Conservation (phyloP, 345 rosid genomes). For the Populus alba region DNA sequence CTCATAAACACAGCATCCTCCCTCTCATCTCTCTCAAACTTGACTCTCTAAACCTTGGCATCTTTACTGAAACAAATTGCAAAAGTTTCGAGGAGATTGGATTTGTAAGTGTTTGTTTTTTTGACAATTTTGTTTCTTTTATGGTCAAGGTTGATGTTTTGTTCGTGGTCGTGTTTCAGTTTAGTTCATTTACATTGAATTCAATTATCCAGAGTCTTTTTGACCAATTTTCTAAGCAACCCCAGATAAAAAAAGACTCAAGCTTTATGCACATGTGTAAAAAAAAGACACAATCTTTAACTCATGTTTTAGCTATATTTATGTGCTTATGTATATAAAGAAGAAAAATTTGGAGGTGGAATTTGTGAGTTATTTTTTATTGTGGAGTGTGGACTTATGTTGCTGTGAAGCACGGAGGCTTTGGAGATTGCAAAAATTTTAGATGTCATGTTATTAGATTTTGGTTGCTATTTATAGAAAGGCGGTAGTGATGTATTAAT, state of each 20-base stretch:
- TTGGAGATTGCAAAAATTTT: constrained; percentile 22
- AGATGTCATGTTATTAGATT: constrained; percentile 16
- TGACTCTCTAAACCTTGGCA: background rate
- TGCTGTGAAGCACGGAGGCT: constrained; percentile 38
- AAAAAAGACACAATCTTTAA: background rate
- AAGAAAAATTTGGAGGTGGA: constrained; percentile 29
- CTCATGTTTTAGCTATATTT: background rate
- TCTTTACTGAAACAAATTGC: background rate
- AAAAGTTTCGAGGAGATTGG: constrained; percentile 1
- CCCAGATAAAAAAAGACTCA: background rate
- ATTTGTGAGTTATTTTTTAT: constrained; percentile 26
- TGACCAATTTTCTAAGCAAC: background rate
- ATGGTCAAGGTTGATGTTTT: background rate
- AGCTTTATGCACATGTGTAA: background rate
- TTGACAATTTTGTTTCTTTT: background rate
- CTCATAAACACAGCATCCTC: background rate
- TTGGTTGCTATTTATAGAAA: constrained; percentile 22
- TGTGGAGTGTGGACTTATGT: constrained; percentile 37
- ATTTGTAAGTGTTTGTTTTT: background rate
- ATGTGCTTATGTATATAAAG: background rate
- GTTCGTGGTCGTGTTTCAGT: background rate
- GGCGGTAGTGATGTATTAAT: background rate
- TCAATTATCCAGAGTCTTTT: background rate
- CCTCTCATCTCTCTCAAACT: background rate
- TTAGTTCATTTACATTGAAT: background rate